Evolutionary conservation across 2,329 filamentous ascomycete species (phyloP), one percentile per base, ranked within the genome.

Genomic region (Curvularia eragrostidis): DNA sequence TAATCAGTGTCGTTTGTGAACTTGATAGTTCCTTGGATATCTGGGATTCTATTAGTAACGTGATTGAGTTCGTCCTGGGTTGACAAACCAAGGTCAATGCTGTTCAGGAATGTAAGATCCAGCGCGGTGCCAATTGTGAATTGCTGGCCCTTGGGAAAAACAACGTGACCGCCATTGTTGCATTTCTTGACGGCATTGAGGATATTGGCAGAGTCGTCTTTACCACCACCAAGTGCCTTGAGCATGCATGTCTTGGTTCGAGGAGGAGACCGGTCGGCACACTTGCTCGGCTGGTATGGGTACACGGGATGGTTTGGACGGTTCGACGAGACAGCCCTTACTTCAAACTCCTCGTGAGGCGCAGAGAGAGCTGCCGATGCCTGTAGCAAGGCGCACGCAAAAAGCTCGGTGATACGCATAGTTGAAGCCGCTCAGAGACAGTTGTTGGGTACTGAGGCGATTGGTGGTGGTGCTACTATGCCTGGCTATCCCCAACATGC

Each of bases 1-100:
- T 90, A 91, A 63, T 85, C 82, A 1, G 87, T 87, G 69, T 91
- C 86, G 49, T 87, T 83, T 54, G 83, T 85, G 76, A 91, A 91
- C 54, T 83, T 78, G 19, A 90, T 81, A 21, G 81, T 82, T 21
- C 85, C 87, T 66, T 83, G 82, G 58, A 87, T 83, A 61, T 85
- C 84, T 84, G 56, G 5, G 10, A 4, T 2, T 13, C 1, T 8
- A 28, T 72, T 44, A 70, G 57, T 1, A 18, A 1, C 19, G 13
- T 3, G 23, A 8, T 1, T 9, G 3, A 1, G 5, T 26, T 2
- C 6, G 2, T 3, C 23, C 9, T 18, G 9, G 34, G 19, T 3
- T 3, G 3, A 32, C 59, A 48, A 78, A 79, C 85, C 83, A 4
- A 90, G 76, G 70, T 91, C 88, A 28, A 91, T 81, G 62, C 85